These are phyloP conservation scores for Leccinum uliginosum DNA, from an alignment of 768 basidiomycete genomes.

Conservation along the genomic window DNA sequence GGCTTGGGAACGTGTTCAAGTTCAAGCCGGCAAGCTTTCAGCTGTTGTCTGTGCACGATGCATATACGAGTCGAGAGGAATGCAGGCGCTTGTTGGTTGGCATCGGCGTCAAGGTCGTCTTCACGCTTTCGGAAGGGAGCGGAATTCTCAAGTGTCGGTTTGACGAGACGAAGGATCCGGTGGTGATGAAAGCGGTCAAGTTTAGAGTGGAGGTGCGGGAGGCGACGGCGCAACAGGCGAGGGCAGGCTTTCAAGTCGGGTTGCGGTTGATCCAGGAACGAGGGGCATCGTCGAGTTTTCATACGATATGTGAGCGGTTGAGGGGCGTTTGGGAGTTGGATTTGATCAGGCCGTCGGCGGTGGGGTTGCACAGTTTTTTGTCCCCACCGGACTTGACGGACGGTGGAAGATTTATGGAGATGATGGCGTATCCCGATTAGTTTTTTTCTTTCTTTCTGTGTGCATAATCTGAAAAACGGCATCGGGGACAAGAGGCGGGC, in stretches of 20 bases:
- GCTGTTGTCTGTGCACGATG: slow-evolving; percentile 56
- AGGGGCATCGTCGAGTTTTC: slow-evolving; percentile 81
- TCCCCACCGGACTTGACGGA: slow-evolving; percentile 29
- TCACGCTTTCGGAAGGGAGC: slow-evolving; percentile 59
- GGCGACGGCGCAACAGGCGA: slow-evolving; percentile 36
- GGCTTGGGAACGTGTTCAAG: slow-evolving; percentile 88
- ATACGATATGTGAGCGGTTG: slow-evolving; percentile 63
- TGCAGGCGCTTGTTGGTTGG: slow-evolving; percentile 69
- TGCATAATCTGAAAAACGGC: slow-evolving; percentile 13
- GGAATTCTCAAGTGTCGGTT: slow-evolving; percentile 74
- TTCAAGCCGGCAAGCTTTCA: slow-evolving; percentile 64
- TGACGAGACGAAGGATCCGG: slow-evolving; percentile 59
- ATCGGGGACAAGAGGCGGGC: too few relatives aligned
- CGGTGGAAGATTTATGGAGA: slow-evolving; percentile 27
- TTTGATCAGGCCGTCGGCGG: slow-evolving; percentile 19
- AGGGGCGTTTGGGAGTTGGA: slow-evolving; percentile 70
- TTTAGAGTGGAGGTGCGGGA: slow-evolving; percentile 78
- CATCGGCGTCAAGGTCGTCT: slow-evolving; percentile 64
- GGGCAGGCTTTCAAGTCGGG: slow-evolving; percentile 50
- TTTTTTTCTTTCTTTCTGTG: slow-evolving; percentile 5
- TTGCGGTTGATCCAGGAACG: slow-evolving; percentile 78
- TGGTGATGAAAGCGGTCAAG: slow-evolving; percentile 61
- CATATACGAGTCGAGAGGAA: slow-evolving; percentile 64
- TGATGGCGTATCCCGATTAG: slow-evolving; percentile 32
- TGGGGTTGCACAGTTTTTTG: slow-evolving; percentile 14